Evolutionary conservation across 1,284 basidiomycete species (phyloP).

Genomic region (Retiboletus flavoniger): DNA sequence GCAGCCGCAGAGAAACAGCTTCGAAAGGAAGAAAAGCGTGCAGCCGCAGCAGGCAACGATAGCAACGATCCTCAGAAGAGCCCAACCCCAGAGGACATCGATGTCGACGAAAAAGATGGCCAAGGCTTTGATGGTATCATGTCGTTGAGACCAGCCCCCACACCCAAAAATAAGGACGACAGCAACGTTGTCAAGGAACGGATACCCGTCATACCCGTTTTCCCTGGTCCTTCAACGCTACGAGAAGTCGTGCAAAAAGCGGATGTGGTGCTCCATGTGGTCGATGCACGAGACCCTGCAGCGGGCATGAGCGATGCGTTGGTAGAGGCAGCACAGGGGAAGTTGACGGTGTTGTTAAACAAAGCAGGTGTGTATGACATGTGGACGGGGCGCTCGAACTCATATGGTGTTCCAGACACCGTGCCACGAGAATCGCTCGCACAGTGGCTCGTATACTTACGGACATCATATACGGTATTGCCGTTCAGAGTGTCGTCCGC

Average conservation of each 20-base stretch:
- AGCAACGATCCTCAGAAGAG: conserved; percentile 31
- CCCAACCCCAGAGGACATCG: conserved; percentile 34
- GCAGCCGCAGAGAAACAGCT: conserved; percentile 70
- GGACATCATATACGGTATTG: conserved; percentile 68
- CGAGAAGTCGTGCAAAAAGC: conserved; percentile 76
- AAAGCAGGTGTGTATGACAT: conserved; percentile 71
- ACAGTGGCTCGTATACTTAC: conserved; percentile 74
- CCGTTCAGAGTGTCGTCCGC: conserved; percentile 80
- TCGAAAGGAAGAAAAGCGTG: conserved; percentile 62
- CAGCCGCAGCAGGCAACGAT: conserved; percentile 35
- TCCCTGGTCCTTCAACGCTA: conserved; percentile 66
- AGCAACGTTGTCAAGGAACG: conserved; percentile 40
- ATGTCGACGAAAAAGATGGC: conserved; percentile 27
- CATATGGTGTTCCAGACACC: conserved; percentile 53
- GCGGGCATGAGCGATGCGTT: conserved; percentile 32
- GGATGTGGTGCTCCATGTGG: conserved; percentile 81
- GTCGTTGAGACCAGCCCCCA: conserved; percentile 17
- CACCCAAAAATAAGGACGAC: conserved; percentile 1
- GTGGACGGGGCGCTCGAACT: conserved; percentile 1
- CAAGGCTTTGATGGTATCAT: conserved; percentile 38
- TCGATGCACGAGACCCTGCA: conserved; percentile 82
- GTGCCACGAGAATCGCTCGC: conserved; percentile 81
- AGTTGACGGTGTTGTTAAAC: conserved; percentile 75
- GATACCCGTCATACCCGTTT: conserved; percentile 60
- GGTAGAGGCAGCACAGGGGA: conserved; percentile 38